Conservation (phyloP, 2,329 filamentous ascomycete species). For the Alternaria burnsii region DNA sequence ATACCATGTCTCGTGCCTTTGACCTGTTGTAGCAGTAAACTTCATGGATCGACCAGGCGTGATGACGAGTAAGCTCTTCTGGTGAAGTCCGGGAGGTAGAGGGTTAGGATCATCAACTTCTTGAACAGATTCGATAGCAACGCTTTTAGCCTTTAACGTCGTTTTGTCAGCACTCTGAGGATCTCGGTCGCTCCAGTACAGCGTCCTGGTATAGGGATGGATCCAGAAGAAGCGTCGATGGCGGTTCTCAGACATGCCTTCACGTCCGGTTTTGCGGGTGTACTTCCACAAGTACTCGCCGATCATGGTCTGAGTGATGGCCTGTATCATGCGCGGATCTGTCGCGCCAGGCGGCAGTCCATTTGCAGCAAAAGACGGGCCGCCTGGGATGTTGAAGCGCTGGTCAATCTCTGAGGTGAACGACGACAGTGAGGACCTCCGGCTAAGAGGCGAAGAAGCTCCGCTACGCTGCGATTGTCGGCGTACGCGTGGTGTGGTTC, state of each 20-base stretch:
- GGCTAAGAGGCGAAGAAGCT: slow-evolving; percentile 62
- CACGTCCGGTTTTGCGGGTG: slow-evolving; percentile 90
- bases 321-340: slow-evolving; percentile 98
- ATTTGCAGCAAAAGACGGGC: slow-evolving; percentile 56
- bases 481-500: slow-evolving; percentile 65
- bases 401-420: slow-evolving; percentile 94
- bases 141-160: slow-evolving; percentile 85
- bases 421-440: slow-evolving; percentile 89
- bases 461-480: slow-evolving; percentile 56
- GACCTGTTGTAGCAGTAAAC: slow-evolving; percentile 92
- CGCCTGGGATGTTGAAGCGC: slow-evolving; percentile 76
- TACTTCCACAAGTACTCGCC: slow-evolving; percentile 99
- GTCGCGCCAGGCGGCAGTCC: slow-evolving; percentile 74
- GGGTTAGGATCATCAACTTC: slow-evolving; percentile 95
- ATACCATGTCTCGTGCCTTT: slow-evolving; percentile 98
- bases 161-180: slow-evolving; percentile 79
- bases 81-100: slow-evolving; percentile 91
- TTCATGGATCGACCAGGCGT: slow-evolving; percentile 89
- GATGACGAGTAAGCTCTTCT: slow-evolving; percentile 89
- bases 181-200: slow-evolving; percentile 96
- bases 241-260: slow-evolving; percentile 85
- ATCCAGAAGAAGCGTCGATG: slow-evolving; percentile 99
- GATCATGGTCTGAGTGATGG: slow-evolving; percentile 99
- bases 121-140: slow-evolving; percentile 89
- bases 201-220: slow-evolving; percentile 92